Evolutionary conservation across 2,329 filamentous ascomycete genomes (phyloP).

Genomic region (Aspergillus pseudoglaucus): DNA sequence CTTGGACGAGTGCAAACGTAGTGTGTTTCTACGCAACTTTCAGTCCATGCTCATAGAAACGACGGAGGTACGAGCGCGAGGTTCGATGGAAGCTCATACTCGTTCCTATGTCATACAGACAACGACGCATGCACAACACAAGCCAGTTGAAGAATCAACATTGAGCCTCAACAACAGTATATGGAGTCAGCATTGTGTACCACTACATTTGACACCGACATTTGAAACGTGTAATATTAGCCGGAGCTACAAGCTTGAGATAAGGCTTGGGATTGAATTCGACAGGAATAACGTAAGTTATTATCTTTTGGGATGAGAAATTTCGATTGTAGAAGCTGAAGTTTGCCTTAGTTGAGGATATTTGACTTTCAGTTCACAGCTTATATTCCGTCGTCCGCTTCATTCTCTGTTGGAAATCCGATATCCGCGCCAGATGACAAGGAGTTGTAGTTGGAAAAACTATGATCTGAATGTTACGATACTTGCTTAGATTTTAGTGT

Average conservation of each 20-base stretch:
- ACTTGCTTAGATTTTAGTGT: too few relatives aligned
- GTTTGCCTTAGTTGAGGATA: conserved; percentile 1
- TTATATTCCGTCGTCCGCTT: conserved; percentile 5
- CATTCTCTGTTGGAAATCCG: neutral
- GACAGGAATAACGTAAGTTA: conserved; percentile 4
- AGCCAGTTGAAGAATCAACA: neutral
- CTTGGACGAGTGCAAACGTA: neutral
- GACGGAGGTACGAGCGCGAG: conserved; percentile 8
- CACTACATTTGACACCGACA: conserved; percentile 5
- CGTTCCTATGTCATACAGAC: conserved; percentile 12
- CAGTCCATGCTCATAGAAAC: conserved; percentile 16
- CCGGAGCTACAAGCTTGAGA: conserved; percentile 8
- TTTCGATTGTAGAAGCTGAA: neutral
- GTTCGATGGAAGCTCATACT: conserved; percentile 2
- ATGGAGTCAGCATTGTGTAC: conserved; percentile 4
- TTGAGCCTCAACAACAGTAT: neutral
- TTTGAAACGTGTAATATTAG: conserved; percentile 16
- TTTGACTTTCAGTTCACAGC: conserved; percentile 13
- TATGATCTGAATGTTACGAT: too few relatives aligned
- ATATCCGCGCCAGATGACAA: neutral
- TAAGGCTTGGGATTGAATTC: conserved; percentile 10
- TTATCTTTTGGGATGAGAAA: neutral
- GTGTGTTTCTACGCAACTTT: conserved; percentile 9
- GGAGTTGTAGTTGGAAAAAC: neutral
- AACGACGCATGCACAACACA: neutral